Evolutionary conservation across 441 rosid species (phyloP), one percentile per base, ranked within the genome.

Genomic region (Aquilaria agallochum): DNA sequence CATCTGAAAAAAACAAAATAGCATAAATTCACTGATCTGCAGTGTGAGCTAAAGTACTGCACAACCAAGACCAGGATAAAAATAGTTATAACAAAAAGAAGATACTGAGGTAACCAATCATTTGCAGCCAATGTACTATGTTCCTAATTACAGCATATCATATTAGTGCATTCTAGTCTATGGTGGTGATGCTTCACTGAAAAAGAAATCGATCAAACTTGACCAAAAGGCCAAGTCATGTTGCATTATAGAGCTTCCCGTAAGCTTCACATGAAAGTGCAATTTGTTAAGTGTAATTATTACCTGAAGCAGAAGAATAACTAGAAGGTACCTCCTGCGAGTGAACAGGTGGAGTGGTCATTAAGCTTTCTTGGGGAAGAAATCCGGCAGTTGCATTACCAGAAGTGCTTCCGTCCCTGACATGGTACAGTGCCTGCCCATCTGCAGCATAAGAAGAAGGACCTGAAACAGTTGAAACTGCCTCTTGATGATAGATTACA

Each of bases 251-350:
- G 10, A 6, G 45, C 45, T 40, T 40, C 45, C 10, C 64, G 83
- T 74, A 79, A 77, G 80, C 78, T 74, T 75, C 80, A 78, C 72
- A 75, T 53, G 77, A 80, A 82, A 84, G 69, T 73, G 65, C 74
- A 72, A 74, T 76, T 72, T 71, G 72, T 80, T 69, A 74, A 80
- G 83, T 80, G 76, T 85, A 64, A 80, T 74, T 58, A 80, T 95
- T 95, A 95, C 98, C 99, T 95, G 99, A 67, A 77, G 84, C 85
- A 78, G 98, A 88, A 88, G 97, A 95, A 95, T 92, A 90, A 92
- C 98, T 88, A 92, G 90, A 95, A 95, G 99, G 89, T 95, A 92
- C 99, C 98, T 95, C 99, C 97, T 90, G 99, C 96, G 71, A 92
- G 88, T 81, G 90, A 87, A 79, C 80, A 76, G 78, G 77, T 64